Base-by-base conservation (phyloP, 768 basidiomycete genomes). In the Lactifluus subvellereus region DNA sequence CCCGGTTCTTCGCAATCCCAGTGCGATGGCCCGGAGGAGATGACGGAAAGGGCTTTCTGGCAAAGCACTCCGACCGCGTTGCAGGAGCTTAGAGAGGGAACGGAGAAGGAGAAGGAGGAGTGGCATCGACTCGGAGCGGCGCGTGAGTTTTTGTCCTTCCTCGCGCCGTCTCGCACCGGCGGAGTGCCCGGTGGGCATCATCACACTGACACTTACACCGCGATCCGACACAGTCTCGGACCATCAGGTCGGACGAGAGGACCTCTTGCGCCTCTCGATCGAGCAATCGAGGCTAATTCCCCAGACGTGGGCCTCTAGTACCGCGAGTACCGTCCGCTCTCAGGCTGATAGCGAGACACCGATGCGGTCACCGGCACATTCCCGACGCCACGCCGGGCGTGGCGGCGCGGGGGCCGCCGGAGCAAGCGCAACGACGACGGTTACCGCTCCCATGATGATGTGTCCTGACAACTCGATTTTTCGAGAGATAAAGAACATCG, bases 1-100 rank as follows among this genome's bases (percentile, higher is more conserved):
- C 59, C 51, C 18, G 37, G 59, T 47, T 47, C 59, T 47, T 60
- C 52, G 42, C 43, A 45, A 18, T n/a, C 35, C 20, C 33, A 11
- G 16, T 18, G 22, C 47, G 22, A 48, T 48, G 22, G 11, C 22
- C 20, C 22, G 22, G 59, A 54, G 16, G 52, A 43, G 16, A 22
- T 13, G 13, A 18, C 47, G 20, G 59, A 60, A 33, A 53, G 59
- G 38, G 48, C 47, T 49, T 61, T 50, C 60, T 61, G 60, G 60
- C 45, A 61, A 6, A 61, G 47, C 30, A 56, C 60, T 8, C 60
- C 53, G 47, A 54, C 54, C 27, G 13, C 11, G 6, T 5, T 61
- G 9, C 53, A 61, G 14, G 6, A 50, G 37, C 47, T 56, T 16
- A 53, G 22, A 54, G 20, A 53, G n/a, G 32, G 20, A 18, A 35